Conservation (phyloP, 78 protist genomes). For the Trichosphaerium sp. region DNA sequence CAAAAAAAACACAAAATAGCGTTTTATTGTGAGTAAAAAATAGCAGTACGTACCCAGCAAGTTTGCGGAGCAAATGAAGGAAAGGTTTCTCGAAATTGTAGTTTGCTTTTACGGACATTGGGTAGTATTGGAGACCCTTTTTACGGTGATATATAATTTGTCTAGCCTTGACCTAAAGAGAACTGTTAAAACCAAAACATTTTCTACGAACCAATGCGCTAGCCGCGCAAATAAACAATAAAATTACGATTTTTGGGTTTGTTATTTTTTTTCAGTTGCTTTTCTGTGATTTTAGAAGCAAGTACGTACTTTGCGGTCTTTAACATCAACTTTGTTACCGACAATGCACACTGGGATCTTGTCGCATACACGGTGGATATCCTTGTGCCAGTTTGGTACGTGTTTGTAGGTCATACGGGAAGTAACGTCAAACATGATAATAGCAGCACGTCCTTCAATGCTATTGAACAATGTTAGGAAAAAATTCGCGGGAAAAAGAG, state of each 20-base stretch:
- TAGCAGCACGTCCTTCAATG: conserved; percentile 92
- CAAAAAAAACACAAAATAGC: background rate
- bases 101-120: conserved; percentile 95
- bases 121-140: conserved; percentile 95
- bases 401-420: conserved; percentile 93
- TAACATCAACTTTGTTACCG: conserved; percentile 99
- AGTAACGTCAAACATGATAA: conserved; percentile 99
- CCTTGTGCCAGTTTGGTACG: conserved; percentile 97
- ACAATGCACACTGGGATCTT: conserved; percentile 94
- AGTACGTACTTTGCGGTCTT: conserved; percentile 73
- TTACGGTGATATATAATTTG: conserved; percentile 96
- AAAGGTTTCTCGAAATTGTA: conserved; percentile 99
- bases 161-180: conserved; percentile 90
- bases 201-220: no score
- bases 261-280: no score
- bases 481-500: no score
- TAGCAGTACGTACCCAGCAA: conserved; percentile 44
- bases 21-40: background rate
- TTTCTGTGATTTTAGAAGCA: no score
- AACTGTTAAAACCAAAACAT: no score
- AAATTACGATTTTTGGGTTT: no score
- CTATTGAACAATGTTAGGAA: no score
- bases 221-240: no score
- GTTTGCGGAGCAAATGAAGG: conserved; percentile 90
- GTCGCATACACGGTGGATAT: conserved; percentile 93